A percentile compares a stretch with the other conserved stretches of the same genome.
phyloP scores from a whole-genome alignment of 495 filamentous ascomycete species.

The Poronia punctata region DNA sequence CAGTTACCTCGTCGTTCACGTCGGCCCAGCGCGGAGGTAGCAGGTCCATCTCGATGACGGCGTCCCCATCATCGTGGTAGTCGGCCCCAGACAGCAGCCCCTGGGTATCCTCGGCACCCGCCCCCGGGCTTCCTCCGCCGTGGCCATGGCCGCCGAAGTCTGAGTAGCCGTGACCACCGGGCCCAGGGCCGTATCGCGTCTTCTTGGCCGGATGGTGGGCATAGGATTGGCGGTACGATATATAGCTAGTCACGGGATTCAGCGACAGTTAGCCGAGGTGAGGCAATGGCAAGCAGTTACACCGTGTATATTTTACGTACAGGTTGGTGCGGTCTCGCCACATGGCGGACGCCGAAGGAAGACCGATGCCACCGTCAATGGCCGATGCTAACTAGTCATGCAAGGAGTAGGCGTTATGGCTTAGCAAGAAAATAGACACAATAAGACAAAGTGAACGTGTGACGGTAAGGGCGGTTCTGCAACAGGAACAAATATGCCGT shows the following conservation, averaged over 20 bases:
- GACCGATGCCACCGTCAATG: conserved; percentile 4
- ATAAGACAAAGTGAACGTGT: neutral
- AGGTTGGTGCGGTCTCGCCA: conserved; percentile 98
- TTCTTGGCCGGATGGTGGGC: conserved; percentile 89
- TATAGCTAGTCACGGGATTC: conserved; percentile 60
- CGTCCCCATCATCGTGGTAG: conserved; percentile 81
- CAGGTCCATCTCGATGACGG: conserved; percentile 96
- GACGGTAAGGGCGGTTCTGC: no score
- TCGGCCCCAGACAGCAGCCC: conserved; percentile 79
- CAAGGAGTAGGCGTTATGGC: neutral
- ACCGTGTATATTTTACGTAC: conserved; percentile 55
- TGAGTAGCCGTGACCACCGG: conserved; percentile 60
- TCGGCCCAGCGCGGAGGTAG: conserved; percentile 94
- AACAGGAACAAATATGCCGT: no score
- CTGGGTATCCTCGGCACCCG: conserved; percentile 61
- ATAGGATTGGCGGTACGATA: conserved; percentile 98
- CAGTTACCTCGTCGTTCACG: conserved; percentile 86
- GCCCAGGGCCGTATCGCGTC: conserved; percentile 56
- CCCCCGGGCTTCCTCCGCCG: conserved; percentile 30
- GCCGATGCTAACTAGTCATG: neutral
- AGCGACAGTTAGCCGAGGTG: neutral
- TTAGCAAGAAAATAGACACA: conserved; percentile 8
- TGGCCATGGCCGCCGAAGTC: conserved; percentile 37
- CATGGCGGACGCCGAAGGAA: conserved; percentile 56
- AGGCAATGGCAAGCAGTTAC: neutral